These are phyloP conservation scores for Anethum foeniculum DNA, from an alignment of 140 eudicot species.

Conservation along the genomic window DNA sequence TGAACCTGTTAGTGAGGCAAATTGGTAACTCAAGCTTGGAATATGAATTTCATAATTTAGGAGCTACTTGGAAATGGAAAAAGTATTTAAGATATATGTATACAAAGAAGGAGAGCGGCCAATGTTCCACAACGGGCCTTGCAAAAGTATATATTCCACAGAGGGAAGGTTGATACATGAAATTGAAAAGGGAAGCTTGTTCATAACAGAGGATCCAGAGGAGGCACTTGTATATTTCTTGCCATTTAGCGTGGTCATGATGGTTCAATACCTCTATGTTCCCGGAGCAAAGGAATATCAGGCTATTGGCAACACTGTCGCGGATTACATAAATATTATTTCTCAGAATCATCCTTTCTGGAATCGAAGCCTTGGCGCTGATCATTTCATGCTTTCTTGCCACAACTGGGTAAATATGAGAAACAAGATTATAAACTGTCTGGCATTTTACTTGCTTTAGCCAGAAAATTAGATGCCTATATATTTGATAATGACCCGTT, in stretches of 20 bases:
- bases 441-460: not conserved
- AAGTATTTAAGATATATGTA: slow-evolving; percentile 34
- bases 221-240: slow-evolving; percentile 47
- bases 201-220: slow-evolving; percentile 36
- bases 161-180: slow-evolving; percentile 54
- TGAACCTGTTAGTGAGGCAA: not conserved
- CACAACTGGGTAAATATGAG: slow-evolving; percentile 49
- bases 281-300: slow-evolving; percentile 28
- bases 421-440: not conserved
- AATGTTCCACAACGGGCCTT: slow-evolving; percentile 51
- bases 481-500: not conserved
- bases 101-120: slow-evolving; percentile 56
- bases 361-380: slow-evolving; percentile 52
- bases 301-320: slow-evolving; percentile 25
- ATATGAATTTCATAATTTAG: slow-evolving; percentile 10
- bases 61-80: slow-evolving; percentile 55
- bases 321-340: slow-evolving; percentile 36
- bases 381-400: slow-evolving; percentile 58
- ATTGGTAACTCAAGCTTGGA: not conserved
- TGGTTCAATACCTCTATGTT: slow-evolving; percentile 45
- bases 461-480: not conserved
- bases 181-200: slow-evolving; percentile 39
- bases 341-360: slow-evolving; percentile 40
- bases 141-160: slow-evolving; percentile 46
- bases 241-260: slow-evolving; percentile 45